Percentiles rank a stretch among this genome's conserved stretches.
Conservation (phyloP, 176 grass and related monocot species). For the Zea luxurians region DNA sequence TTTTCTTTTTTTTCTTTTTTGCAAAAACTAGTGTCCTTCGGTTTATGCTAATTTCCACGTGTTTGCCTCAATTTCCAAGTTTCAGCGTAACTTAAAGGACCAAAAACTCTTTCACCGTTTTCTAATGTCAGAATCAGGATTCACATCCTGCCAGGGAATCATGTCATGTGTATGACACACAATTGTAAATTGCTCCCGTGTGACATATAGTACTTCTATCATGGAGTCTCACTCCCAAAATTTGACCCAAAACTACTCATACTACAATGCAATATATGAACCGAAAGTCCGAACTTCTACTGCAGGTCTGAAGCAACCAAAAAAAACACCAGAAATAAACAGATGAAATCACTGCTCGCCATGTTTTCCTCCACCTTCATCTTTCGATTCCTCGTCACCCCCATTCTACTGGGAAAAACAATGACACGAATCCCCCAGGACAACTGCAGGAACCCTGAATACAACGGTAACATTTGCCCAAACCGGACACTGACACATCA, state of each 20-base stretch:
- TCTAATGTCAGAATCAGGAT: neutral
- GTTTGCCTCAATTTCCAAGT: neutral
- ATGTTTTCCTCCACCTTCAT: neutral
- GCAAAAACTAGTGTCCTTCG: neutral
- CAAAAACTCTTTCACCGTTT: slow-evolving; percentile 11
- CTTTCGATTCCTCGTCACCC: neutral
- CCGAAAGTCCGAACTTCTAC: neutral
- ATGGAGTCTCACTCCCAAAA: neutral
- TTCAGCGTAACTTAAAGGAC: neutral
- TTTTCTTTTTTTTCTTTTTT: neutral
- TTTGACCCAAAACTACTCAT: neutral
- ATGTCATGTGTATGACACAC: neutral
- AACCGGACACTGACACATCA: slow-evolving; percentile 10
- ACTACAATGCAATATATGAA: neutral
- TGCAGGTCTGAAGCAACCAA: neutral
- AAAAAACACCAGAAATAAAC: neutral
- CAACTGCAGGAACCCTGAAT: slow-evolving; percentile 3
- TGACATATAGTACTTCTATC: neutral
- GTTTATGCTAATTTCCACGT: neutral
- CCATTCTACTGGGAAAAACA: neutral
- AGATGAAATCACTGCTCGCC: neutral
- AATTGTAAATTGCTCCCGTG: neutral
- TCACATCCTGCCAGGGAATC: neutral
- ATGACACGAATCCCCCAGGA: slow-evolving; percentile 12
- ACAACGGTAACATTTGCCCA: neutral